Percentiles rank a stretch among this genome's conserved stretches.
Evolutionary conservation across 768 basidiomycete species (phyloP).

Genomic region (Xerocomellus dryophilus): DNA sequence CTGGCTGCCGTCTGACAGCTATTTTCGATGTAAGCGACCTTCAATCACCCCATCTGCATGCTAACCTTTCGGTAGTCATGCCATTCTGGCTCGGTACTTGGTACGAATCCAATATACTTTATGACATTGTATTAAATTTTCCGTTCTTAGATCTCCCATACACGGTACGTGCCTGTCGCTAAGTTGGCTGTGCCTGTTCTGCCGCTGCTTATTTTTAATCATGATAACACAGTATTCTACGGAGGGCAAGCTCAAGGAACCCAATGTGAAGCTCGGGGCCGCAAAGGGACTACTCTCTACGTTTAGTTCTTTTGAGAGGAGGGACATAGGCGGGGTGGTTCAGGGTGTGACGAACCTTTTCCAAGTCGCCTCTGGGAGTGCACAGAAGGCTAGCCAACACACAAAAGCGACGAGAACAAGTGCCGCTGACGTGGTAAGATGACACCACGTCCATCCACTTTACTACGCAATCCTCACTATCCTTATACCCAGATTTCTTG

Average conservation of each 20-base stretch:
- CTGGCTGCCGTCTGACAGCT: constrained; percentile 85
- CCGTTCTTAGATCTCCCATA: constrained; percentile 58
- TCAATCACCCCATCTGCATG: background rate
- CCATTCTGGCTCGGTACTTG: constrained; percentile 87
- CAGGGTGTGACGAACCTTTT: constrained; percentile 69
- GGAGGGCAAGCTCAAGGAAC: constrained; percentile 93
- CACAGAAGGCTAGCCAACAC: constrained; percentile 59
- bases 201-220: background rate
- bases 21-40: constrained; percentile 63
- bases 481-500: constrained; percentile 61
- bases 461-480: background rate
- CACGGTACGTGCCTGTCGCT: constrained; percentile 41
- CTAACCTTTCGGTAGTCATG: constrained; percentile 52
- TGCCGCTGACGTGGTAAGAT: constrained; percentile 79
- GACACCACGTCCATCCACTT: background rate
- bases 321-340: constrained; percentile 79
- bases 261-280: constrained; percentile 83
- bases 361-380: constrained; percentile 67
- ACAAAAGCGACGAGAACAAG: constrained; percentile 67
- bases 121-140: background rate
- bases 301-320: constrained; percentile 68
- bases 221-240: constrained; percentile 69
- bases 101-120: constrained; percentile 35
- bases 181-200: background rate
- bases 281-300: constrained; percentile 83